These are phyloP conservation scores for Trametes coccinea DNA, from an alignment of 768 basidiomycete species.

Conservation along the genomic window DNA sequence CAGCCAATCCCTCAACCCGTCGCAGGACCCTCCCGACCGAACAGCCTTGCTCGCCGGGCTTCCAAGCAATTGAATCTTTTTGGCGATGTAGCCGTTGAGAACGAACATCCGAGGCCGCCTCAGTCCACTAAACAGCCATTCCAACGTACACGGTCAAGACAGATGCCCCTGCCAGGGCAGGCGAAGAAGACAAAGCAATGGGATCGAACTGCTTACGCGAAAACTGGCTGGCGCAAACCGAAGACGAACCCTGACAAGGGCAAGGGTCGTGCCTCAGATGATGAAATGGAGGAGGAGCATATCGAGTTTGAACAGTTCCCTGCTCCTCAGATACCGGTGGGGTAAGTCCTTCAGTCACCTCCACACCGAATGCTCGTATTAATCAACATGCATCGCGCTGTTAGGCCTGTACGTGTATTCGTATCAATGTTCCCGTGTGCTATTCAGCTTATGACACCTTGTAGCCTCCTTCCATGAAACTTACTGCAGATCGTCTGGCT, in stretches of 20 bases:
- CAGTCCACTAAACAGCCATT: conserved; percentile 33
- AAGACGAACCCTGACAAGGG: conserved; percentile 53
- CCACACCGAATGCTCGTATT: not conserved
- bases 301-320: conserved; percentile 85
- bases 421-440: too few species aligned
- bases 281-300: conserved; percentile 58
- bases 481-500: conserved; percentile 73
- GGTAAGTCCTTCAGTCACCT: conserved; percentile 22
- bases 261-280: conserved; percentile 41
- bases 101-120: conserved; percentile 30
- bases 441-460: not conserved
- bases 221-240: conserved; percentile 64
- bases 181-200: conserved; percentile 72
- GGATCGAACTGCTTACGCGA: conserved; percentile 89
- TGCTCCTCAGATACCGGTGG: conserved; percentile 51
- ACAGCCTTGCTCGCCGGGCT: conserved; percentile 9
- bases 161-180: conserved; percentile 24
- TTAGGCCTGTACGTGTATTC: conserved; percentile 14
- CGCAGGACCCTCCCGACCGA: conserved; percentile 37
- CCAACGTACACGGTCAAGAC: conserved; percentile 44
- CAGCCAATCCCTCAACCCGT: conserved; percentile 34
- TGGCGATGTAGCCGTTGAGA: conserved; percentile 52
- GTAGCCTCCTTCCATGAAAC: conserved; percentile 77
- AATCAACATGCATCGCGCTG: not conserved
- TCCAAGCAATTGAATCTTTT: conserved; percentile 63